Conservation (phyloP, 306 rosid genomes). For the Cucurbita maxima region DNA sequence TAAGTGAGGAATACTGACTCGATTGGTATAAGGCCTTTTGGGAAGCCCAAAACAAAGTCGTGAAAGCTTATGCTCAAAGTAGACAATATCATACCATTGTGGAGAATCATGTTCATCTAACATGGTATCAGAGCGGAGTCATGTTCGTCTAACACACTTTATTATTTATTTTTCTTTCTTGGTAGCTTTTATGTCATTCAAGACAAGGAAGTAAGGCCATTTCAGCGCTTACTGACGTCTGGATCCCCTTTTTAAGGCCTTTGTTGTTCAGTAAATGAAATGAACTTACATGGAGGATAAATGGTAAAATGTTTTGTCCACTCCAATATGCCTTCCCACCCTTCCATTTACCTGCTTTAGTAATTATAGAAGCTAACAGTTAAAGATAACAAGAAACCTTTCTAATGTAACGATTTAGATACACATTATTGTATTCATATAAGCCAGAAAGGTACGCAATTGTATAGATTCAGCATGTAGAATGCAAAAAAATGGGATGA, state of each 20-base stretch:
- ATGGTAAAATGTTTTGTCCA: neutral
- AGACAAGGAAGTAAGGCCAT: neutral
- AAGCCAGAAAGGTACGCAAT: neutral
- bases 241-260: neutral
- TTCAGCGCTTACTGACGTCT: neutral
- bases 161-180: neutral
- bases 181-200: constrained; percentile 3
- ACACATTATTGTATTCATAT: neutral
- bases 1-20: too few species aligned
- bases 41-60: too few species aligned
- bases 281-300: neutral
- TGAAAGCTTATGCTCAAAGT: too few species aligned
- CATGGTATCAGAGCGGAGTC: too few species aligned
- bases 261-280: neutral
- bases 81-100: too few species aligned
- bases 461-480: neutral
- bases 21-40: too few species aligned
- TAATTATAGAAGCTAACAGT: neutral
- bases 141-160: too few species aligned
- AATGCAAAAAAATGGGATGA: neutral
- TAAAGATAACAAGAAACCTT: neutral
- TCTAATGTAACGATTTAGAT: neutral
- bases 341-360: neutral
- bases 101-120: too few species aligned
- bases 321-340: neutral